Evolutionary conservation across 495 filamentous ascomycete genomes (phyloP).

Genomic region (Thozetella sp.): DNA sequence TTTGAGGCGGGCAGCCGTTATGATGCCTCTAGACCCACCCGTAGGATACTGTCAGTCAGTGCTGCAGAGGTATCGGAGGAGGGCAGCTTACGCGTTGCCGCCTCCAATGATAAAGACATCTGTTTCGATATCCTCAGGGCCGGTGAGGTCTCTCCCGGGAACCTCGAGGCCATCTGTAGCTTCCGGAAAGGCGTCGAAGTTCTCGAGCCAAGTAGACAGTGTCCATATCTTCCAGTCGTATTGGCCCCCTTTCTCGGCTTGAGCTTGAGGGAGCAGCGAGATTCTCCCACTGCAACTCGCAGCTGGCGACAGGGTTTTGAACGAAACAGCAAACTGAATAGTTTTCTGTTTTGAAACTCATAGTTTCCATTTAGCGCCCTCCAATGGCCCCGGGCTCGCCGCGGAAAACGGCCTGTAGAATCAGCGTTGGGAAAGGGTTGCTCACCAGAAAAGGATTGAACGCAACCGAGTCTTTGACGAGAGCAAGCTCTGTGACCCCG

Average conservation of each 20-base stretch:
- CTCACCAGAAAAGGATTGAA: too few species aligned
- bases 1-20: conserved; percentile 30
- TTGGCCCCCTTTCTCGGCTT: background rate
- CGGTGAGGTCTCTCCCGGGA: conserved; percentile 15
- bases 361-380: background rate
- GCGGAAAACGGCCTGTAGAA: too few species aligned
- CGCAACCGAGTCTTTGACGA: conserved; percentile 8
- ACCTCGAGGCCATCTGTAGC: conserved; percentile 20
- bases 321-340: conserved; percentile 22
- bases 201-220: conserved; percentile 27
- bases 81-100: conserved; percentile 32
- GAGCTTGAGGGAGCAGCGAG: conserved; percentile 21
- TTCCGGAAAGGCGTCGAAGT: conserved; percentile 22
- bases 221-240: conserved; percentile 34
- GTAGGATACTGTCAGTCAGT: too few species aligned
- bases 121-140: conserved; percentile 18
- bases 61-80: too few species aligned
- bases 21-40: conserved; percentile 13
- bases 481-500: conserved; percentile 5
- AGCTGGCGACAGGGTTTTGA: conserved; percentile 22
- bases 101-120: conserved; percentile 35
- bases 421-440: too few species aligned
- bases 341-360: conserved; percentile 14
- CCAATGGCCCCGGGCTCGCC: too few species aligned
- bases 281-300: conserved; percentile 22